A percentile compares a stretch with the other conserved stretches of the same genome.
Evolutionary conservation across 345 rosid genomes (phyloP).

Genomic region (Camelina neglecta): DNA sequence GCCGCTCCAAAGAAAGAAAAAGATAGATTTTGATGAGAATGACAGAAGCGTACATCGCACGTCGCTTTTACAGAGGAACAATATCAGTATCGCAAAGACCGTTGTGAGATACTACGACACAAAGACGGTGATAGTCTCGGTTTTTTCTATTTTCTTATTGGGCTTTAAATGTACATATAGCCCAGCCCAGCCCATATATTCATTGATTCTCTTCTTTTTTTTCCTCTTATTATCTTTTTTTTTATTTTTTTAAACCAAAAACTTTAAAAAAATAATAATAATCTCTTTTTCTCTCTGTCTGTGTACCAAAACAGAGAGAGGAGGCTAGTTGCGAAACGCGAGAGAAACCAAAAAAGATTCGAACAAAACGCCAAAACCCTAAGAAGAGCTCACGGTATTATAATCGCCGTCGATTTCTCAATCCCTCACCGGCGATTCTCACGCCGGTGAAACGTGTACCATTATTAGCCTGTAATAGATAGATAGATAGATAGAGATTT

Average conservation of each 20-base stretch:
- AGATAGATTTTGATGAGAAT: no score
- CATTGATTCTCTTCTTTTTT: background rate
- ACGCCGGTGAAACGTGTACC: slow-evolving; percentile 28
- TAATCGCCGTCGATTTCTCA: slow-evolving; percentile 23
- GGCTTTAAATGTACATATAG: no score
- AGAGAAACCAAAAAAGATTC: slow-evolving; percentile 28
- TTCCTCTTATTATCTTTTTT: slow-evolving; percentile 16
- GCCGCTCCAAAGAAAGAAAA: no score
- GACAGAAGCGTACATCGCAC: no score
- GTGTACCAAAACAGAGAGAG: slow-evolving; percentile 9
- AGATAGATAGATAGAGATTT: slow-evolving; percentile 1
- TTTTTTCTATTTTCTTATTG: no score
- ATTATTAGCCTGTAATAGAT: no score
- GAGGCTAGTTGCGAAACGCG: slow-evolving; percentile 10
- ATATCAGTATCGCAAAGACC: no score
- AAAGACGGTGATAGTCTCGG: no score
- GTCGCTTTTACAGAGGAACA: no score
- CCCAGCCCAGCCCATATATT: no score
- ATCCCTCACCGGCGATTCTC: slow-evolving; percentile 26
- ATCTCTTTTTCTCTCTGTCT: background rate
- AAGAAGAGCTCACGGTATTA: slow-evolving; percentile 32
- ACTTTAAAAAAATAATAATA: background rate
- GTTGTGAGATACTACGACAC: no score
- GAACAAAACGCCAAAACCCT: slow-evolving; percentile 36
- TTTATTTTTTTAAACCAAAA: background rate